These are phyloP conservation scores for Penicillium salamii DNA, from an alignment of 495 filamentous ascomycete genomes.

Conservation along the genomic window DNA sequence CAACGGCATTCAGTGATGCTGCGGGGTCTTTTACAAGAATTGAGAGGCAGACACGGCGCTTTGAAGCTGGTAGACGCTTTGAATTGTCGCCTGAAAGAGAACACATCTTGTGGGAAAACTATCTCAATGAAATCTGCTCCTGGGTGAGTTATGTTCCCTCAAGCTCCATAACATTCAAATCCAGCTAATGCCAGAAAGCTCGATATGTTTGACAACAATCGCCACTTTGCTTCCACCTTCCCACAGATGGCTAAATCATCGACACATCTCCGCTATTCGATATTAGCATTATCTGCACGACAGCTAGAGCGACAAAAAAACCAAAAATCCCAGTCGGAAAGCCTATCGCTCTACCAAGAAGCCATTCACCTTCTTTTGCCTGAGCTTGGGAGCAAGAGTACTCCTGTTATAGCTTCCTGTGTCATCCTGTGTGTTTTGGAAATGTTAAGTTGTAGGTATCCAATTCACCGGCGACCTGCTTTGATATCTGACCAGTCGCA, in stretches of 20 bases:
- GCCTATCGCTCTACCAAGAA: constrained; percentile 43
- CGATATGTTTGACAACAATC: constrained; percentile 47
- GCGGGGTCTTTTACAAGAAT: constrained; percentile 1
- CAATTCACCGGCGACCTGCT: background rate
- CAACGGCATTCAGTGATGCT: constrained; percentile 5
- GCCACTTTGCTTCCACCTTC: constrained; percentile 41
- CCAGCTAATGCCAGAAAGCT: constrained; percentile 19
- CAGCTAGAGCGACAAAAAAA: constrained; percentile 42
- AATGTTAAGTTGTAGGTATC: constrained; percentile 37
- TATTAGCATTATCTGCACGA: constrained; percentile 42
- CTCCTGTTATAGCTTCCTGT: constrained; percentile 38
- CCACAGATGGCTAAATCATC: constrained; percentile 38
- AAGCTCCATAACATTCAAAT: background rate
- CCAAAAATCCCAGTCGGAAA: constrained; percentile 35
- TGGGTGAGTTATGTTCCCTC: constrained; percentile 25
- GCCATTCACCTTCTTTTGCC: constrained; percentile 39
- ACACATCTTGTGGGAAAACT: constrained; percentile 40
- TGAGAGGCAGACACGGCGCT: constrained; percentile 7
- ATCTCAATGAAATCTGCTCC: constrained; percentile 40
- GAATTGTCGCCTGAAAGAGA: constrained; percentile 28
- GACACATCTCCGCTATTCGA: constrained; percentile 38
- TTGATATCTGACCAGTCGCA: background rate
- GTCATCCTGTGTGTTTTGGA: constrained; percentile 43
- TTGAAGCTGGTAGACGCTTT: constrained; percentile 22
- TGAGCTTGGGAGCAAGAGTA: constrained; percentile 35